Evolutionary conservation across 2,329 filamentous ascomycete genomes (phyloP), one percentile per base, ranked within the genome.

Genomic region (Trichoderma atroviride): DNA sequence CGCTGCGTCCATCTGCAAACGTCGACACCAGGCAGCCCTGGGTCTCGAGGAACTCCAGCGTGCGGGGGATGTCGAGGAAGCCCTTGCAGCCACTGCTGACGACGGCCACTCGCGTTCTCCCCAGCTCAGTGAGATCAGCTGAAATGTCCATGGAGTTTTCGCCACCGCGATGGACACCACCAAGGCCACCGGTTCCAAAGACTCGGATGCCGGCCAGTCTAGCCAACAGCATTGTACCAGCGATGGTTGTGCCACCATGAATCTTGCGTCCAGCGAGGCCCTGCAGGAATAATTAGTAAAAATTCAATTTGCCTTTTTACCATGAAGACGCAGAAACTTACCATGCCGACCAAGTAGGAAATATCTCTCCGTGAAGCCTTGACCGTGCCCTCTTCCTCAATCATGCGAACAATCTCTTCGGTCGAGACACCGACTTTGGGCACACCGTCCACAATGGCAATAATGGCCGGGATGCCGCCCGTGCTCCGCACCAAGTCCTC

Each of bases 11-110:
- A 79, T 97, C 93, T 29, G 93, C 90, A 82, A 98, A 99, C 2
- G 96, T 98, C 4, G 89, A 92, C 0, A 97, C 94, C 47, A 91
- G 86, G 27, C 93, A 94, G 11, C 92, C 92, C 76, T 91, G 88
- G 0, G 88, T 90, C 78, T 91, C 89, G 24, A 91, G 83, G 74
- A 85, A 86, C 82, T 99, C 96, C 5, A 99, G 85, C 0, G 96
- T 99, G 64, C 93, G 87, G 2, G 92, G 89, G 70, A 97, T 94
- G 77, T 99, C 96, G 47, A 99, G 85, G 79, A 99, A 98, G 71
- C 95, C 96, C 82, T 99, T 99, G 82, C 93, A 96, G 16, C 96
- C 96, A 73, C 92, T 93, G 79, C 91, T 92, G 64, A 99, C 85
- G 2, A 99, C 94, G 31, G 94, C 91, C 64, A 99, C 91, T 13